A percentile compares a stretch with the other conserved stretches of the same genome.
Evolutionary conservation across 2,329 filamentous ascomycete genomes (phyloP).

Genomic region (Paradendryphiella salina): DNA sequence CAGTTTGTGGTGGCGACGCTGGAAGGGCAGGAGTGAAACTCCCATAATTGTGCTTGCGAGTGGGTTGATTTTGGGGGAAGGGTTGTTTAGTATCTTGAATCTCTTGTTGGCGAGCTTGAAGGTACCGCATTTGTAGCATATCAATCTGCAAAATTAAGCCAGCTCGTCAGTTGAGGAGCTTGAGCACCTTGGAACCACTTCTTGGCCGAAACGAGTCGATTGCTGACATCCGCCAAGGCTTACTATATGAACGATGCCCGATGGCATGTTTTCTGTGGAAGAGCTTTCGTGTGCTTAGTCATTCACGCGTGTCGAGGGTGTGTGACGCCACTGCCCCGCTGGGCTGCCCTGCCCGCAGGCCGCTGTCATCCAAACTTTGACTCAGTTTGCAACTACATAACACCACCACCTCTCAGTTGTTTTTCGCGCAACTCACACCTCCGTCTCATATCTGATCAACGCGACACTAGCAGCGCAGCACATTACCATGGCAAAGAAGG

Average conservation of each 20-base stretch:
- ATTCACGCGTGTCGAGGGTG: constrained; percentile 7
- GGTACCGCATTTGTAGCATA: constrained; percentile 57
- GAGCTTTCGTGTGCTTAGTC: constrained; percentile 12
- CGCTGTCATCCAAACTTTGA: constrained; percentile 19
- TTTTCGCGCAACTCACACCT: not conserved
- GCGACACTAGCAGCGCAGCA: not conserved
- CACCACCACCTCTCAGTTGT: not conserved
- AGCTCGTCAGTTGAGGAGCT: not conserved
- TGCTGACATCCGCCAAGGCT: too few species aligned
- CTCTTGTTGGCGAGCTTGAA: constrained; percentile 74
- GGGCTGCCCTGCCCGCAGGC: constrained; percentile 10
- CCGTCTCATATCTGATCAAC: not conserved
- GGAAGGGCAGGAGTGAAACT: constrained; percentile 60
- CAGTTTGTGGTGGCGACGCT: constrained; percentile 13
- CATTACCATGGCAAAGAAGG: constrained; percentile 53
- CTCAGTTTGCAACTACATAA: constrained; percentile 8
- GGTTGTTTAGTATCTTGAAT: constrained; percentile 89
- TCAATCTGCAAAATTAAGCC: not conserved
- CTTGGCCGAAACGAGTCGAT: too few species aligned
- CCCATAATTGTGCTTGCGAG: constrained; percentile 86
- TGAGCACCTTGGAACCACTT: too few species aligned
- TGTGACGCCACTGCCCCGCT: constrained; percentile 20
- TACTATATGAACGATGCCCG: too few species aligned
- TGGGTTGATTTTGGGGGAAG: constrained; percentile 72
- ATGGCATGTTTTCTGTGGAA: not conserved